Evolutionary conservation across 1,284 basidiomycete species (phyloP).

Genomic region (Rhodotorula sp.): DNA sequence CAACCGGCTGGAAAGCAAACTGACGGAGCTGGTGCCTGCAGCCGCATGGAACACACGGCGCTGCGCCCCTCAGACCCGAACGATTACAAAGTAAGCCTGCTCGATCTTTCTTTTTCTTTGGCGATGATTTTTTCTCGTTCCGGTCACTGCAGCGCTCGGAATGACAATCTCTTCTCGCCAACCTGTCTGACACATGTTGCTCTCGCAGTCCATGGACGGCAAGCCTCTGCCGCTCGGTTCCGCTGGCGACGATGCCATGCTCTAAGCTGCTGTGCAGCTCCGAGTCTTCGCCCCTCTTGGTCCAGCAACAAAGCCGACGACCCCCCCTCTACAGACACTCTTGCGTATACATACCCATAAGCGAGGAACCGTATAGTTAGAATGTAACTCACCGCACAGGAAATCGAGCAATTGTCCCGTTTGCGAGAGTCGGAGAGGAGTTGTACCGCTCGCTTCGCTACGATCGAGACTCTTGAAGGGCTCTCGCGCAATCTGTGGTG

Average conservation of each 20-base stretch:
- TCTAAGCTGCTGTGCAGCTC: not conserved
- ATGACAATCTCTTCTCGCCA: not conserved
- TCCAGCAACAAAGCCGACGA: not conserved
- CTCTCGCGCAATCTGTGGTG: too few relatives aligned
- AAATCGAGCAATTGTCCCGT: too few relatives aligned
- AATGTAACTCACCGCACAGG: not conserved
- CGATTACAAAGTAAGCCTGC: not conserved
- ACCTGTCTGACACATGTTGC: too few relatives aligned
- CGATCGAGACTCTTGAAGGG: too few relatives aligned
- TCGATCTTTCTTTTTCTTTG: not conserved
- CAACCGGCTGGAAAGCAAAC: too few relatives aligned
- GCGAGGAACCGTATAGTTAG: not conserved
- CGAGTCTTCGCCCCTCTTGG: too few relatives aligned
- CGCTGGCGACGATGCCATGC: constrained; percentile 17
- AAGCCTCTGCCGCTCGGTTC: not conserved
- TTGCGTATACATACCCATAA: not conserved
- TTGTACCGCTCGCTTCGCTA: too few relatives aligned
- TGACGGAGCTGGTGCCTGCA: too few relatives aligned
- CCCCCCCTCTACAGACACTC: not conserved
- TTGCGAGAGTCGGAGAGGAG: too few relatives aligned
- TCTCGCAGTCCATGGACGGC: constrained; percentile 17
- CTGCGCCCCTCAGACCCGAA: constrained; percentile 13
- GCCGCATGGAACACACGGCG: constrained; percentile 17
- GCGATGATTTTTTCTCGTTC: not conserved
- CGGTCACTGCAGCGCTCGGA: not conserved